Base-by-base conservation (phyloP, 192 early-diverging fungal genomes). In the Gaertneriomyces semiglobifer region DNA sequence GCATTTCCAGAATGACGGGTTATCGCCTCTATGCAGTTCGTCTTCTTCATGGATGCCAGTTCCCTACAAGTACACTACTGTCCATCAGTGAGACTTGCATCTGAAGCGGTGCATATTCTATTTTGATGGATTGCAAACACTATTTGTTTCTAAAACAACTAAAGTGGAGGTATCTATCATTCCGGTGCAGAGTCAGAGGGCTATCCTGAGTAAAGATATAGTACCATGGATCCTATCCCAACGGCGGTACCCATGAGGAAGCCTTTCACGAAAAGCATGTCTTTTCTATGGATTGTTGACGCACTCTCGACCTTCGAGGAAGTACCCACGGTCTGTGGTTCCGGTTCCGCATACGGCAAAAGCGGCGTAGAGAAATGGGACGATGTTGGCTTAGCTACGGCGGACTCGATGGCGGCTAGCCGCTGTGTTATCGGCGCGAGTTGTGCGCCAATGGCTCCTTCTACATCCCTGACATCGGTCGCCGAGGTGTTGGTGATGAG, bases 401-500 rank as follows among this genome's bases (percentile, higher is more conserved):
- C 16, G 42, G 6, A 46, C 18, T 9, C 19, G 12, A 19, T 44
- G 12, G 6, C 14, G 12, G 43, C 45, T 43, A 6, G 60, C 41
- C 18, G 25, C 25, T 33, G 25, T 0, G 25, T 33, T 33, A 33
- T 1, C 1, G 25, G 25, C 25, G 25, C 25, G 25, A 33, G 25
- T 2, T 33, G 25, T 33, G 25, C 25, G 25, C 25, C 25, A 33
- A 33, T 33, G 25, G 25, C 25, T 33, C 25, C 25, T 33, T 33
- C 25, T 33, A 33, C 25, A 33, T 33, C 25, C 25, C 2, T 33
- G 25, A 33, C 12, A n/a, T 71, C 60, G 1, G 5, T 8, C 18
- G 20, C 60, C 11, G 73, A 54, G 40, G 65, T 65, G 16, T 76
- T 60, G 44, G 70, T 20, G 58, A 80, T 71, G 46, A 80, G 56